Conservation (phyloP, 495 filamentous ascomycete genomes). For the Neurospora sp. region DNA sequence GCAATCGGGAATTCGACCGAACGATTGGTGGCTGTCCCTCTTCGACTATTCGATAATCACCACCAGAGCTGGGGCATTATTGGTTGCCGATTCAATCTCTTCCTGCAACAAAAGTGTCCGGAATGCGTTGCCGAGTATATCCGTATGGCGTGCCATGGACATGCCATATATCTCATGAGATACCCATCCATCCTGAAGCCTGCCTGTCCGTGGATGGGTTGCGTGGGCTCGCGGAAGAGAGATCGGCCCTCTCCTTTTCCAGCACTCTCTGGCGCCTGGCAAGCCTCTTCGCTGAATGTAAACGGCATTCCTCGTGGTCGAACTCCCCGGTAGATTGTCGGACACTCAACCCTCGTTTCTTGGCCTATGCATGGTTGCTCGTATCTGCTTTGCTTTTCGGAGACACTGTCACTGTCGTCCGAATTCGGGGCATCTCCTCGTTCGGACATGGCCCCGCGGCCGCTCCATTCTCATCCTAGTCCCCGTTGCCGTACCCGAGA, state of each 20-base stretch:
- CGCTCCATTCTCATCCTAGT: constrained; percentile 6
- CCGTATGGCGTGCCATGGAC: neutral
- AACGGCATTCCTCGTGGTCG: neutral
- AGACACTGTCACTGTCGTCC: neutral
- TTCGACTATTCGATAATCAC: neutral
- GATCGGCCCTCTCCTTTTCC: neutral
- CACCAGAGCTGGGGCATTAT: neutral
- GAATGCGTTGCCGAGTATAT: neutral
- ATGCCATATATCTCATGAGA: neutral
- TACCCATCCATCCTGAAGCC: neutral
- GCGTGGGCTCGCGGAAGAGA: neutral
- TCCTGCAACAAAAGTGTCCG: neutral
- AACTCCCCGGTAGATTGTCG: neutral
- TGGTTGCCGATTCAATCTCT: neutral
- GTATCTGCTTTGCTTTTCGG: neutral
- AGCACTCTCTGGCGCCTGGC: neutral
- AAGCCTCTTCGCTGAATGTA: neutral
- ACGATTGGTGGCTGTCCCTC: neutral
- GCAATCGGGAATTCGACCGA: neutral
- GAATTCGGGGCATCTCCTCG: constrained; percentile 5
- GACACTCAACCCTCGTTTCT: neutral
- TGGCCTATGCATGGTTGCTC: neutral
- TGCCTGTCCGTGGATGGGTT: neutral
- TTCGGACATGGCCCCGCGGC: constrained; percentile 16
- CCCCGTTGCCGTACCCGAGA: neutral